Percentiles rank a stretch among this genome's conserved stretches.
These are phyloP conservation scores for Viola odorata DNA, from an alignment of 345 rosid species.

Conservation along the genomic window DNA sequence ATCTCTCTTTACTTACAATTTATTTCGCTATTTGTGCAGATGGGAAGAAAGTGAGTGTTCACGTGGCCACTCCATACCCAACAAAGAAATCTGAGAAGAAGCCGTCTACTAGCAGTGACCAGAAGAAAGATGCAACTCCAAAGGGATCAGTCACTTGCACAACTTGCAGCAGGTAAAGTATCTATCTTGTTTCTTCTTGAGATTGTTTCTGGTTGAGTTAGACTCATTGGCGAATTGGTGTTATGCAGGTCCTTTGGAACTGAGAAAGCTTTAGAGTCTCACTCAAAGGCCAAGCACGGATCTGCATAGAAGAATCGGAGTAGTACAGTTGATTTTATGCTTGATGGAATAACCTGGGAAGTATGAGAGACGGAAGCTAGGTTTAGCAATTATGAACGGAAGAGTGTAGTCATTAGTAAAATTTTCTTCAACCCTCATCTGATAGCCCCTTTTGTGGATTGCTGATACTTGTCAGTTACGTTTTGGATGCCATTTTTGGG, in stretches of 20 bases:
- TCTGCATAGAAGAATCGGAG: slow-evolving; percentile 12
- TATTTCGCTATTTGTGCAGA: slow-evolving; percentile 27
- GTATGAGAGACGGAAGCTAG: not conserved
- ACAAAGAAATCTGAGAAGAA: slow-evolving; percentile 49
- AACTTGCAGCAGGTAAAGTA: slow-evolving; percentile 50
- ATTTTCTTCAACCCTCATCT: too few relatives aligned
- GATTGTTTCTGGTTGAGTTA: not conserved
- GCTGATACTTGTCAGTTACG: too few relatives aligned
- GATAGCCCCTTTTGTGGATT: too few relatives aligned
- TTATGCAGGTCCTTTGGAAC: slow-evolving; percentile 52
- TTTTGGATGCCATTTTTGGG: too few relatives aligned
- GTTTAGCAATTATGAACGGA: not conserved
- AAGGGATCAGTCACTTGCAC: slow-evolving; percentile 46
- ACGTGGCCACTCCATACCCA: slow-evolving; percentile 73
- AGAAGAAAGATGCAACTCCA: slow-evolving; percentile 40
- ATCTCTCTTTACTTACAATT: too few relatives aligned
- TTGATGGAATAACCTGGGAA: not conserved
- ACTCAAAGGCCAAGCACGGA: slow-evolving; percentile 74
- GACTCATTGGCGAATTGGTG: not conserved
- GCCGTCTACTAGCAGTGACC: slow-evolving; percentile 32
- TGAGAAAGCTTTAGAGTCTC: slow-evolving; percentile 61
- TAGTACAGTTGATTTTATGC: too few relatives aligned
- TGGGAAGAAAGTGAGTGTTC: slow-evolving; percentile 47
- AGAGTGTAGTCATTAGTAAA: too few relatives aligned
- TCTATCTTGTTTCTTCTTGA: not conserved